Base-by-base conservation (phyloP, 1,139 yeast genomes). In the Taphrina communis region DNA sequence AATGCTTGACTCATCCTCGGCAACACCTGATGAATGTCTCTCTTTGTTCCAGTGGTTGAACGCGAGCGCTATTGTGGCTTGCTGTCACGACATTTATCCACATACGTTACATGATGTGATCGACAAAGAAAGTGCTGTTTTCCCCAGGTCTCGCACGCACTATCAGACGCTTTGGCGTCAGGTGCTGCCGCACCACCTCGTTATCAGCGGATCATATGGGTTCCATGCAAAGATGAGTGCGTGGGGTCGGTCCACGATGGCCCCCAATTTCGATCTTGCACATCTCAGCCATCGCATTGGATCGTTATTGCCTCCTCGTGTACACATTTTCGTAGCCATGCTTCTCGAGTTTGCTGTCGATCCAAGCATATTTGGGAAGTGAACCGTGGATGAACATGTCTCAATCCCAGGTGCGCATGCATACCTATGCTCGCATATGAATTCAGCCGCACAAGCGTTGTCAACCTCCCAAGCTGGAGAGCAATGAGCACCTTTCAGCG, bases 31-130 rank as follows among this genome's bases (percentile, higher is more conserved):
- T 39, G 42, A 14, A 6, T 6, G 42, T 1, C 6, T 39, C 14
- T 7, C 19, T n/a, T 44, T 44, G 48, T 44, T n/a, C 19, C 19
- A 12, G 4, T 25, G 31, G 4, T 17, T 17, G 17, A 17, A 17
- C 17, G 31, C 2, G 31, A 25, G 4, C 31, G 19, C 48, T n/a
- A 44, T 44, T 7, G 48, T 44, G 48, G 48, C 48, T 44, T 44
- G 48, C 48, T 44, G 48, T 44, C 48, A 44, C n/a, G 19, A 44
- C 48, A 44, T 17, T n/a, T 44, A 44, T 44, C 48, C 48, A 17
- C 19, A 7, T n/a, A 44, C n/a, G 6, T 44, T n/a, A 44, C n/a
- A n/a, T 44, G n/a, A 17, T n/a, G 19, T 44, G 48, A 44, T 44
- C 48, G 48, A 44, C 48, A 44, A 14, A 14, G 48, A 17, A 6